These are phyloP conservation scores for Gastrolobium villosum DNA, from an alignment of 306 rosid species.

Conservation along the genomic window DNA sequence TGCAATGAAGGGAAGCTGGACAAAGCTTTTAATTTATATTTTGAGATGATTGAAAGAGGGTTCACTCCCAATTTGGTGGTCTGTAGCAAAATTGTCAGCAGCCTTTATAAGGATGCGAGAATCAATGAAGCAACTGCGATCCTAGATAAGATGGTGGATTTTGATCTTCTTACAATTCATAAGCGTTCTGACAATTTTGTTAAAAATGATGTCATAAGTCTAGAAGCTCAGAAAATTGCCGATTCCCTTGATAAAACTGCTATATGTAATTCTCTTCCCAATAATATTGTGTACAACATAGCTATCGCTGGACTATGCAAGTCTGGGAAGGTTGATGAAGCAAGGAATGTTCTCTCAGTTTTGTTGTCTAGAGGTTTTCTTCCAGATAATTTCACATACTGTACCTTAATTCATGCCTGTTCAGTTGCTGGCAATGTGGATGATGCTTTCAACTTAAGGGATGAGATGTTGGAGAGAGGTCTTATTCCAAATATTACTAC, in stretches of 20 bases:
- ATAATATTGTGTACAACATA: constrained; percentile 68
- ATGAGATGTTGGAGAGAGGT: constrained; percentile 78
- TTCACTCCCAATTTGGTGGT: constrained; percentile 65
- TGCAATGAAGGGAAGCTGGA: constrained; percentile 76
- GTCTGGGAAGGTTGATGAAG: constrained; percentile 72
- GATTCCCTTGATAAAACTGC: constrained; percentile 62
- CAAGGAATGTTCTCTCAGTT: constrained; percentile 66
- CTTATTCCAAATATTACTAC: constrained; percentile 73
- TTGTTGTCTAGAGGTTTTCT: constrained; percentile 67
- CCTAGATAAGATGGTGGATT: constrained; percentile 72
- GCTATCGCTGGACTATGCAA: constrained; percentile 84
- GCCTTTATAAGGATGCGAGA: constrained; percentile 70
- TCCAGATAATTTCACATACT: constrained; percentile 85
- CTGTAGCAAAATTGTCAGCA: constrained; percentile 80
- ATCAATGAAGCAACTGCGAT: constrained; percentile 76
- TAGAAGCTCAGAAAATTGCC: constrained; percentile 64
- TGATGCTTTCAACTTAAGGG: constrained; percentile 78
- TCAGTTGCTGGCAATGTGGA: constrained; percentile 70
- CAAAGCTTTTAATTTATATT: constrained; percentile 71
- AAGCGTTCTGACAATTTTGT: constrained; percentile 46
- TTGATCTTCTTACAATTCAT: constrained; percentile 56
- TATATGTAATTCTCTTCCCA: constrained; percentile 57
- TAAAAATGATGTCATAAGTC: constrained; percentile 42
- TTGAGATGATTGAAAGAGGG: constrained; percentile 77
- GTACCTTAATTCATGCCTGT: constrained; percentile 79